Conservation (phyloP, 768 basidiomycete species). For the Auriscalpium microsporum region DNA sequence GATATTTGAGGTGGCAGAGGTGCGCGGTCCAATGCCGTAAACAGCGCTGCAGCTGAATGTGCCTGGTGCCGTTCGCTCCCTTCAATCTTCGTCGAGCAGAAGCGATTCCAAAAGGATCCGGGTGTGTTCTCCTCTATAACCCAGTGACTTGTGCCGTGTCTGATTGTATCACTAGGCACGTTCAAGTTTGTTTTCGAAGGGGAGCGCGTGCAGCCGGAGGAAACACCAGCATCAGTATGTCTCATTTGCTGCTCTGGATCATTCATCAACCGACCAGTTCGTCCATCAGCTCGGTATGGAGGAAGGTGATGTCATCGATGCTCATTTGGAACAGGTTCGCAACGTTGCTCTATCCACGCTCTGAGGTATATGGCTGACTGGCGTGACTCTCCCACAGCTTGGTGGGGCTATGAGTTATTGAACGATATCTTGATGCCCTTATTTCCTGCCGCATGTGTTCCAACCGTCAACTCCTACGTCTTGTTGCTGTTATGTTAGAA, state of each 20-base stretch:
- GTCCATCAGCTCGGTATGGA: conserved; percentile 7
- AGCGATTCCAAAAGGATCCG: conserved; percentile 12
- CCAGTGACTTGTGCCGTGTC: background rate
- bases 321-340: conserved; percentile 12
- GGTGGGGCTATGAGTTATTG: no score
- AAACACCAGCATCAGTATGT: conserved; percentile 10
- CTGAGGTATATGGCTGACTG: no score
- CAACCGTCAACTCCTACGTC: no score
- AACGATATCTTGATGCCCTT: no score
- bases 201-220: conserved; percentile 8
- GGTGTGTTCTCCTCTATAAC: conserved; percentile 5
- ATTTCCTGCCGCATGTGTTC: no score
- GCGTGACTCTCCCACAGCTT: no score
- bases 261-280: background rate
- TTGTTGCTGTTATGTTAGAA: no score
- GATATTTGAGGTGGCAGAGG: conserved; percentile 14
- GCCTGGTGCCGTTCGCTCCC: background rate
- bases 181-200: conserved; percentile 12
- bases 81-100: background rate
- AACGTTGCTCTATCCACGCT: no score
- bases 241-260: no score
- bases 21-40: background rate
- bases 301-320: conserved; percentile 13
- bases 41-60: no score
- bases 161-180: conserved; percentile 2